Conservation (phyloP, 345 rosid species). For the Aquilaria sinensis region DNA sequence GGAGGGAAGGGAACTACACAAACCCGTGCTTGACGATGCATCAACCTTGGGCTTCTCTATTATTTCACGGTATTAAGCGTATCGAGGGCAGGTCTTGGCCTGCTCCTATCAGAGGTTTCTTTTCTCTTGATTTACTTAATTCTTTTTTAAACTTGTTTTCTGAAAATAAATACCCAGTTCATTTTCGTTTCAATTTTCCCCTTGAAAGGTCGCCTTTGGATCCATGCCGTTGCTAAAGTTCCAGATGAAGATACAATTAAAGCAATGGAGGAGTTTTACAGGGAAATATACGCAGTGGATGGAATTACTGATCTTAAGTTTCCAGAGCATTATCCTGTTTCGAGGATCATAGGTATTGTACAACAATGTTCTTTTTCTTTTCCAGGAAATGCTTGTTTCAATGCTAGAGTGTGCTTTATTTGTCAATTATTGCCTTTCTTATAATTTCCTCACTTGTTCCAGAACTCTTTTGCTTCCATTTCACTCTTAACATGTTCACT, state of each 20-base stretch:
- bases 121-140: not conserved
- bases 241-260: slow-evolving; percentile 83
- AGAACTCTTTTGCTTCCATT: not conserved
- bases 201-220: slow-evolving; percentile 84
- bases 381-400: not conserved
- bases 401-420: not conserved
- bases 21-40: slow-evolving; percentile 94
- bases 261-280: slow-evolving; percentile 88
- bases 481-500: not conserved
- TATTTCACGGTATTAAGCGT: slow-evolving; percentile 82
- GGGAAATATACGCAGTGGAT: slow-evolving; percentile 64
- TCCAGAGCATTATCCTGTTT: slow-evolving; percentile 74
- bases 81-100: slow-evolving; percentile 96
- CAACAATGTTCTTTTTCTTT: not conserved
- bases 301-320: slow-evolving; percentile 60
- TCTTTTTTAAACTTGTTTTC: not conserved
- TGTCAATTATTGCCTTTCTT: not conserved
- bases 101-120: slow-evolving; percentile 69
- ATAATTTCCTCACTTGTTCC: no score
- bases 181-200: not conserved
- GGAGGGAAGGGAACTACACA: slow-evolving; percentile 51
- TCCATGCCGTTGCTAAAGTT: slow-evolving; percentile 86
- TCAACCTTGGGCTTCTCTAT: slow-evolving; percentile 94
- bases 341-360: slow-evolving; percentile 66
- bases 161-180: not conserved